These are phyloP conservation scores for Toxoplasma gondii DNA, from an alignment of 169 alveolate genomes.

Conservation along the genomic window DNA sequence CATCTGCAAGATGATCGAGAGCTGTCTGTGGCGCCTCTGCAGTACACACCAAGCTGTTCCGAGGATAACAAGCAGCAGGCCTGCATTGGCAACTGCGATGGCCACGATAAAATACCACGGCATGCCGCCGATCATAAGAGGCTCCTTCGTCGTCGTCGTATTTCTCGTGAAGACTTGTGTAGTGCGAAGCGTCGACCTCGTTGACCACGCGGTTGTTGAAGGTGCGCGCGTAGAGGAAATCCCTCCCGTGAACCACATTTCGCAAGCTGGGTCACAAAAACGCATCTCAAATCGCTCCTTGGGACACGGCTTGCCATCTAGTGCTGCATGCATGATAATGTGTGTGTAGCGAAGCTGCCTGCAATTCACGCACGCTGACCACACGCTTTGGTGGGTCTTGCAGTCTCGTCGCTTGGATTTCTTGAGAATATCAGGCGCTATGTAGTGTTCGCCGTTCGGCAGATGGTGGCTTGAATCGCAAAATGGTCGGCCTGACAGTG, in stretches of 20 bases:
- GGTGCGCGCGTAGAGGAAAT: not conserved
- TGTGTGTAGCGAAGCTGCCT: slow-evolving; percentile 39
- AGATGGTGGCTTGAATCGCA: not conserved
- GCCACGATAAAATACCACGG: slow-evolving; percentile 6
- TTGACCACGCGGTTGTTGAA: not conserved
- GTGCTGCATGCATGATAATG: slow-evolving; percentile 4
- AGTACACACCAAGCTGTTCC: not conserved
- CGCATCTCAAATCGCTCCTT: slow-evolving; percentile 7
- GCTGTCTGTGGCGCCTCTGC: slow-evolving; percentile 18
- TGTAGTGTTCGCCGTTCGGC: slow-evolving; percentile 2
- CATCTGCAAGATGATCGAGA: not conserved
- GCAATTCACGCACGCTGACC: slow-evolving; percentile 35
- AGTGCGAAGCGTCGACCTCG: not conserved
- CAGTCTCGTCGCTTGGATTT: slow-evolving; percentile 5
- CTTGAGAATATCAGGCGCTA: not conserved
- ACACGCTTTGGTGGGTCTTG: not conserved
- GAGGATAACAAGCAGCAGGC: not conserved
- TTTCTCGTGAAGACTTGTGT: not conserved
- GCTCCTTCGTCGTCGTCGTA: not conserved
- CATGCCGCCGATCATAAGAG: not conserved
- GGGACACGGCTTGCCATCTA: slow-evolving; percentile 3
- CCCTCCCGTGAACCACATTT: not conserved
- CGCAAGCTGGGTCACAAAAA: slow-evolving; percentile 23
- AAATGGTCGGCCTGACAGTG: not conserved
- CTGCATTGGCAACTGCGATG: not conserved